Evolutionary conservation across 345 rosid genomes (phyloP).

Genomic region (Alliaria petiolata): DNA sequence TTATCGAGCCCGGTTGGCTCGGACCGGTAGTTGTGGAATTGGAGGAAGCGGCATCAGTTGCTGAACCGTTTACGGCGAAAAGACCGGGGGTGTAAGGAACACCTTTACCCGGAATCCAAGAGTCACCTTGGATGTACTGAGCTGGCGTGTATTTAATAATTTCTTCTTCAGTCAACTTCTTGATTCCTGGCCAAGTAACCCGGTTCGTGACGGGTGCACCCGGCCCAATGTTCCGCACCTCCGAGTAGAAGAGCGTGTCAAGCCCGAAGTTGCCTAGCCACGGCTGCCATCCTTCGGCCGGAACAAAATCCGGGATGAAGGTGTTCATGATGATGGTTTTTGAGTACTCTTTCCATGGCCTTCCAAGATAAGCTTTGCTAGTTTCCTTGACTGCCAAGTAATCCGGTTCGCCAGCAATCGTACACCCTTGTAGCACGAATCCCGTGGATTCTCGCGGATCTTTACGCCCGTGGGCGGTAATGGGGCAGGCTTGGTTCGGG

Average conservation of each 20-base stretch:
- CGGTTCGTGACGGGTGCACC: slow-evolving; percentile 43
- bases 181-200: slow-evolving; percentile 64
- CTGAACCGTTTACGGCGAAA: slow-evolving; percentile 1
- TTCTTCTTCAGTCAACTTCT: slow-evolving; percentile 32
- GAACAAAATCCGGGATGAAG: slow-evolving; percentile 51
- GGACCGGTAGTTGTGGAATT: background rate
- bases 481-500: slow-evolving; percentile 42
- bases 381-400: slow-evolving; percentile 28
- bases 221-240: slow-evolving; percentile 59
- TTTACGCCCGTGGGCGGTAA: slow-evolving; percentile 63
- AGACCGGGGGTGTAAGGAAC: slow-evolving; percentile 47
- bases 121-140: slow-evolving; percentile 38
- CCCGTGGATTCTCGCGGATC: slow-evolving; percentile 43
- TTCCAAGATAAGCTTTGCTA: slow-evolving; percentile 55
- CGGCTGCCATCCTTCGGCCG: slow-evolving; percentile 64
- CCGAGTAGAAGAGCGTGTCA: slow-evolving; percentile 55
- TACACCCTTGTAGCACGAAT: slow-evolving; percentile 67
- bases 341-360: slow-evolving; percentile 63
- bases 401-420: slow-evolving; percentile 45
- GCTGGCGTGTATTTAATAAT: slow-evolving; percentile 40
- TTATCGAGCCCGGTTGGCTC: background rate
- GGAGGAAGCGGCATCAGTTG: background rate
- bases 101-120: slow-evolving; percentile 49
- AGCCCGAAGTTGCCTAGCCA: slow-evolving; percentile 51
- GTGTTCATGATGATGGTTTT: slow-evolving; percentile 64